Evolutionary conservation across 2,329 filamentous ascomycete genomes (phyloP).

Genomic region (Clarireedia homoeocarpa): DNA sequence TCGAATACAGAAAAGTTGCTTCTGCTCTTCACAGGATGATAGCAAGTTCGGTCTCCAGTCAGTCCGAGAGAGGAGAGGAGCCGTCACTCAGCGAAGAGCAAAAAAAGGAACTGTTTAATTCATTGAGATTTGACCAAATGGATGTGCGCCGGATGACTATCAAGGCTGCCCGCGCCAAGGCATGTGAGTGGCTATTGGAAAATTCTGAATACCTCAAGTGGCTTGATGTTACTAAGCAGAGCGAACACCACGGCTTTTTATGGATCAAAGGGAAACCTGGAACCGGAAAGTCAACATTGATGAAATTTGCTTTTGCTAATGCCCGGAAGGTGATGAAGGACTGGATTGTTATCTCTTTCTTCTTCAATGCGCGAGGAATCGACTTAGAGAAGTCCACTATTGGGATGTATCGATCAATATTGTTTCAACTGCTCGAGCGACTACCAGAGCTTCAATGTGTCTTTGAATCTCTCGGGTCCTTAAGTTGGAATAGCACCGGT

Average conservation of each 20-base stretch:
- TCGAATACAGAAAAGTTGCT: constrained; percentile 13
- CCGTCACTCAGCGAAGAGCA: too few species aligned
- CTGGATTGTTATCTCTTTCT: too few species aligned
- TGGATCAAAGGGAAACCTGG: constrained; percentile 43
- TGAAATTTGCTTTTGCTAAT: too few species aligned
- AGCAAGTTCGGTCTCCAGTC: neutral
- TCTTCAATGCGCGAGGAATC: constrained; percentile 13
- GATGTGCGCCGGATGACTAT: too few species aligned
- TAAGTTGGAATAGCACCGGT: too few species aligned
- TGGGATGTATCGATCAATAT: constrained; percentile 43
- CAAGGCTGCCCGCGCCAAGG: too few species aligned
- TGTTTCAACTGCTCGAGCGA: constrained; percentile 33
- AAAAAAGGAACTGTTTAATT: too few species aligned
- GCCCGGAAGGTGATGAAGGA: too few species aligned
- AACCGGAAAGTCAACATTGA: constrained; percentile 15
- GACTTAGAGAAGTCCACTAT: constrained; percentile 28
- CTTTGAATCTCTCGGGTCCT: too few species aligned
- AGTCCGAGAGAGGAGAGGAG: neutral
- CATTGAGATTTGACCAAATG: too few species aligned
- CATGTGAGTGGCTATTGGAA: constrained; percentile 28
- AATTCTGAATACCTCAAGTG: constrained; percentile 30
- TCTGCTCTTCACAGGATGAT: constrained; percentile 8
- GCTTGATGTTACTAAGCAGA: constrained; percentile 28
- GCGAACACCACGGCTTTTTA: constrained; percentile 33
- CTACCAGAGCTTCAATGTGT: constrained; percentile 30